These are phyloP conservation scores for Pezicula carpinea DNA, from an alignment of 2,329 filamentous ascomycete genomes.

Conservation along the genomic window DNA sequence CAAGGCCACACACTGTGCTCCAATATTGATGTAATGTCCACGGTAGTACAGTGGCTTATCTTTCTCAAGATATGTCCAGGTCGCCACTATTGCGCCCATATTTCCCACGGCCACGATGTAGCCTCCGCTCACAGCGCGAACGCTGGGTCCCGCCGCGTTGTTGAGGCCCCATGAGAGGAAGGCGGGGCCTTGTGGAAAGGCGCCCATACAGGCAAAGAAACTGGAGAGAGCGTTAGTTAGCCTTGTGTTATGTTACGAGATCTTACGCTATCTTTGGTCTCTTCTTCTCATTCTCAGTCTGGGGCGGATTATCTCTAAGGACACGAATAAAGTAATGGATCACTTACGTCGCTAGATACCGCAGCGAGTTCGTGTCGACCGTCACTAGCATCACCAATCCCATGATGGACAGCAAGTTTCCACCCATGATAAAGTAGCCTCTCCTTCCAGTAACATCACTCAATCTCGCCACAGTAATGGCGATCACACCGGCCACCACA, in stretches of 20 bases:
- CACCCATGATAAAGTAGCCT: conserved; percentile 44
- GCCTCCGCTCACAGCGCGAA: conserved; percentile 38
- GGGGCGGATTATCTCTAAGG: too few species aligned
- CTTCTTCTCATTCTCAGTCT: background rate
- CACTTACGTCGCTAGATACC: conserved; percentile 32
- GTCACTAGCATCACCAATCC: conserved; percentile 34
- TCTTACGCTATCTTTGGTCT: background rate
- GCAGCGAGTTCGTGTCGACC: conserved; percentile 23
- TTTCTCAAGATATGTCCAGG: conserved; percentile 37
- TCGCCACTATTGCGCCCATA: conserved; percentile 39
- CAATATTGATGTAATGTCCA: conserved; percentile 39
- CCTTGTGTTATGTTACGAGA: background rate
- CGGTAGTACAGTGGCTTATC: conserved; percentile 30
- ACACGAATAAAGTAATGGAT: too few species aligned
- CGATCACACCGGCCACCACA: conserved; percentile 57
- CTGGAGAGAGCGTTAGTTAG: background rate
- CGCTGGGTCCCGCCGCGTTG: conserved; percentile 39
- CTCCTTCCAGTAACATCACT: conserved; percentile 47
- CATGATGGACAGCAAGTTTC: conserved; percentile 13
- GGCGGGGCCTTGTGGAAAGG: conserved; percentile 40
- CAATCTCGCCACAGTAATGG: conserved; percentile 46
- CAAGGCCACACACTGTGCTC: conserved; percentile 31
- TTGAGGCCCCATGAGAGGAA: conserved; percentile 43
- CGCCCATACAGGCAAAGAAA: conserved; percentile 38
- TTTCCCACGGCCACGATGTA: conserved; percentile 38